Evolutionary conservation across 2,329 filamentous ascomycete genomes (phyloP).

Genomic region (Xylariaceae sp.): DNA sequence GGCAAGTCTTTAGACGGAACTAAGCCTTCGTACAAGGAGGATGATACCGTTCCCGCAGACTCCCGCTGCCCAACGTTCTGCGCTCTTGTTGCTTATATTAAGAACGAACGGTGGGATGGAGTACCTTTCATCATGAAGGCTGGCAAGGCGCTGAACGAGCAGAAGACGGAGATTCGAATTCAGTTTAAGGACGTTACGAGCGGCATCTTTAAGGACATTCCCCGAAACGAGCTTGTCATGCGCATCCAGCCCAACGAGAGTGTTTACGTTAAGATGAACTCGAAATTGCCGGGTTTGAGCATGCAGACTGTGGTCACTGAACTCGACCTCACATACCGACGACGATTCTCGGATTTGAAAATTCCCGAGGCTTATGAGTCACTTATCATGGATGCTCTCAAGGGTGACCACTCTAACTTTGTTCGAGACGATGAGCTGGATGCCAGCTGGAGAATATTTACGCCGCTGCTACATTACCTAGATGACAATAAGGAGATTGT

Average conservation of each 20-base stretch:
- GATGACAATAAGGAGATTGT: conserved; percentile 99
- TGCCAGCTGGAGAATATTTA: conserved; percentile 97
- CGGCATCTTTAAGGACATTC: conserved; percentile 99
- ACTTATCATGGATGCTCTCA: conserved; percentile 91
- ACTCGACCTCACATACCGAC: conserved; percentile 94
- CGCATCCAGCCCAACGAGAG: conserved; percentile 99
- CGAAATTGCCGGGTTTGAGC: conserved; percentile 93
- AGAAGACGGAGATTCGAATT: conserved; percentile 98
- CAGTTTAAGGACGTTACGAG: conserved; percentile 99
- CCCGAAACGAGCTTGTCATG: conserved; percentile 97
- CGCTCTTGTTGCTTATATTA: conserved; percentile 94
- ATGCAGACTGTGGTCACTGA: conserved; percentile 99
- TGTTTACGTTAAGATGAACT: conserved; percentile 99
- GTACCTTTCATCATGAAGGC: conserved; percentile 99
- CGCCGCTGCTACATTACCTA: conserved; percentile 92
- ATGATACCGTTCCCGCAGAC: conserved; percentile 95
- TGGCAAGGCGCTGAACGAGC: conserved; percentile 96
- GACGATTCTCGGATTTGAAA: conserved; percentile 98
- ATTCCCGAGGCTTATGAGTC: conserved; percentile 99
- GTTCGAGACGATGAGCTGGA: conserved; percentile 95
- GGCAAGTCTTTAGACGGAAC: conserved; percentile 91
- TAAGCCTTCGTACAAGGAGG: conserved; percentile 98
- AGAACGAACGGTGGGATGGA: conserved; percentile 99
- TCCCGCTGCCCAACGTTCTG: conserved; percentile 98
- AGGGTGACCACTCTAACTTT: conserved; percentile 99